Conservation (phyloP, 208 protist species). For the Herpetomonas tarakana region DNA sequence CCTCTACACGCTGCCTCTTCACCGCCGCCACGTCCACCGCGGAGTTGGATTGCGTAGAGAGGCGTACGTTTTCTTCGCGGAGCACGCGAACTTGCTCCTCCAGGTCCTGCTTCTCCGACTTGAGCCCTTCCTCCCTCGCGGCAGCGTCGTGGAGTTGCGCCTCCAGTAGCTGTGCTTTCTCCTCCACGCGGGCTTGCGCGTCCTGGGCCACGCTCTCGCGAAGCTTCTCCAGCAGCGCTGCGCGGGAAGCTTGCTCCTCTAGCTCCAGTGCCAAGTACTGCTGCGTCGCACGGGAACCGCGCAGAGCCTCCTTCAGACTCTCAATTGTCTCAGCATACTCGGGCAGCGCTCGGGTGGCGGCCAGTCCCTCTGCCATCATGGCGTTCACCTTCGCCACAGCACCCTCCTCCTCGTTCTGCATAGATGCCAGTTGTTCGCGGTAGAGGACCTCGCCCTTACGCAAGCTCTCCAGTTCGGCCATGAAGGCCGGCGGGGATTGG, state of each 20-base stretch:
- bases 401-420: constrained; percentile 13
- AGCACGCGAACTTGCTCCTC: constrained; percentile 23
- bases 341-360: constrained; percentile 8
- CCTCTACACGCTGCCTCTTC: constrained; percentile 48
- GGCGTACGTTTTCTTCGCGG: constrained; percentile 13
- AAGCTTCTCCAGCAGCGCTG: constrained; percentile 19
- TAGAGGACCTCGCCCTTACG: constrained; percentile 47
- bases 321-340: constrained; percentile 18
- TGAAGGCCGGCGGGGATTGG: constrained; percentile 33
- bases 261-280: constrained; percentile 21
- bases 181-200: constrained; percentile 1
- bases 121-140: constrained; percentile 8
- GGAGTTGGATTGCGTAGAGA: constrained; percentile 3
- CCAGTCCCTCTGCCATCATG: constrained; percentile 15
- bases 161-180: constrained; percentile 11
- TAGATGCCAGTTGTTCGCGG: constrained; percentile 32
- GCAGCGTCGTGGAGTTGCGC: not conserved
- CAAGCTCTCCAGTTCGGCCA: constrained; percentile 59
- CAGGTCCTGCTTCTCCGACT: constrained; percentile 20
- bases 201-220: constrained; percentile 5
- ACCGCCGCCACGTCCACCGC: constrained; percentile 17
- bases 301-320: constrained; percentile 25
- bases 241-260: constrained; percentile 23
- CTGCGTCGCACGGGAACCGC: constrained; percentile 16
- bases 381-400: constrained; percentile 14